phyloP scores from a whole-genome alignment of 2,329 filamentous ascomycete species.

The Coniochaeta sp. region DNA sequence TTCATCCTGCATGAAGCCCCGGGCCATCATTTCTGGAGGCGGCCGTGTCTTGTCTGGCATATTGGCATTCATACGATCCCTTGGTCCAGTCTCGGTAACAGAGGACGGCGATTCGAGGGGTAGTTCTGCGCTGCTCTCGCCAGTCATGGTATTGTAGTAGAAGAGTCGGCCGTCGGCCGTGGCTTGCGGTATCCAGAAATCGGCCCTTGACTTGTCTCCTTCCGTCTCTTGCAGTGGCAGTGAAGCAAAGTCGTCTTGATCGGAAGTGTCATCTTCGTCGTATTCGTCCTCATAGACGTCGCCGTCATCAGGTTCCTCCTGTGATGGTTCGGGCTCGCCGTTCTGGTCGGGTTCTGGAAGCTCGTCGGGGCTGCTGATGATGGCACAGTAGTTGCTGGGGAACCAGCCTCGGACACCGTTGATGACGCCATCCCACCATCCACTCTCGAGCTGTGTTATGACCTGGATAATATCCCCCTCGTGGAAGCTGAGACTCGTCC shows the following conservation, averaged over 20 bases:
- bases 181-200: constrained; percentile 98
- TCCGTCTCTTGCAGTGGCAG: constrained; percentile 64
- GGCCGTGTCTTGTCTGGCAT: constrained; percentile 86
- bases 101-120: constrained; percentile 86
- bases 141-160: constrained; percentile 97
- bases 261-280: constrained; percentile 59
- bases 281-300: constrained; percentile 61
- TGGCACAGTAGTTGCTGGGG: constrained; percentile 95
- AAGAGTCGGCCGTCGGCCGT: constrained; percentile 89
- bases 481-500: constrained; percentile 92
- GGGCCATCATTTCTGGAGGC: constrained; percentile 84
- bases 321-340: constrained; percentile 43
- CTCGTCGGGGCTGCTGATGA: constrained; percentile 72
- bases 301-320: constrained; percentile 62
- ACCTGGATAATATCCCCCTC: constrained; percentile 98
- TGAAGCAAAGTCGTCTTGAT: constrained; percentile 41
- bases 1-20: constrained; percentile 74
- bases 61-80: constrained; percentile 80
- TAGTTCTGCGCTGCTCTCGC: constrained; percentile 88
- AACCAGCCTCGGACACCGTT: constrained; percentile 97
- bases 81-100: constrained; percentile 73
- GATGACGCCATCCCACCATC: constrained; percentile 99
- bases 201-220: constrained; percentile 73
- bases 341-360: constrained; percentile 55
- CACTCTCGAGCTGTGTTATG: constrained; percentile 94